A percentile compares a stretch with the other conserved stretches of the same genome.
Conservation (phyloP, 257 asterid genomes). For the Leptodermis oblonga region DNA sequence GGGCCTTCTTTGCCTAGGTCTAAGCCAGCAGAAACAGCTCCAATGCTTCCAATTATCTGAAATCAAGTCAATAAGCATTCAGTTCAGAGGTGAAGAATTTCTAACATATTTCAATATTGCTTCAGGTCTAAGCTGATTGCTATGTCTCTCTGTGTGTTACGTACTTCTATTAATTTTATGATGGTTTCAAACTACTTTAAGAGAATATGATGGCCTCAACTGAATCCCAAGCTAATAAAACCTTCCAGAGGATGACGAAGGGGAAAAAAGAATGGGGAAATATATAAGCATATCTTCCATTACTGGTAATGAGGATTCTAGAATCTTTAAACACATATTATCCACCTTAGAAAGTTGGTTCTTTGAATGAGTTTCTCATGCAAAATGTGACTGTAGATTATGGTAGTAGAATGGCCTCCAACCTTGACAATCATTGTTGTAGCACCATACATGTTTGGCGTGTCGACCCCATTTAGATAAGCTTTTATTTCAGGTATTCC, state of each 20-base stretch:
- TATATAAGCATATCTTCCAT: not conserved
- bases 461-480: conserved; percentile 89
- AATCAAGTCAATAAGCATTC: conserved; percentile 15
- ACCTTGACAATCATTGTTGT: conserved; percentile 79
- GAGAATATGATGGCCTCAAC: too few relatives aligned
- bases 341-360: not conserved
- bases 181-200: too few relatives aligned
- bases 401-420: conserved; percentile 11
- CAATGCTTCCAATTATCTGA: conserved; percentile 88
- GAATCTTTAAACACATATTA: not conserved
- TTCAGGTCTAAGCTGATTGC: not conserved
- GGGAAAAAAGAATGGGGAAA: not conserved
- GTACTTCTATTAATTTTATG: too few relatives aligned
- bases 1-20: conserved; percentile 97
- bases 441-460: conserved; percentile 88
- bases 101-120: not conserved
- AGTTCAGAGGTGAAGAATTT: conserved; percentile 10
- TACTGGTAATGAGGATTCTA: not conserved
- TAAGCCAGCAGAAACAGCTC: conserved; percentile 86
- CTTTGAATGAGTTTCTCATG: not conserved
- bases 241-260: not conserved
- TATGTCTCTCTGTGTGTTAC: not conserved
- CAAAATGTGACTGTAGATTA: not conserved
- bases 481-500: conserved; percentile 95
- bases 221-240: not conserved